Evolutionary conservation across 108 stramenopile species (phyloP), one percentile per base, ranked within the genome.

Genomic region (Cyclotella cryptica): DNA sequence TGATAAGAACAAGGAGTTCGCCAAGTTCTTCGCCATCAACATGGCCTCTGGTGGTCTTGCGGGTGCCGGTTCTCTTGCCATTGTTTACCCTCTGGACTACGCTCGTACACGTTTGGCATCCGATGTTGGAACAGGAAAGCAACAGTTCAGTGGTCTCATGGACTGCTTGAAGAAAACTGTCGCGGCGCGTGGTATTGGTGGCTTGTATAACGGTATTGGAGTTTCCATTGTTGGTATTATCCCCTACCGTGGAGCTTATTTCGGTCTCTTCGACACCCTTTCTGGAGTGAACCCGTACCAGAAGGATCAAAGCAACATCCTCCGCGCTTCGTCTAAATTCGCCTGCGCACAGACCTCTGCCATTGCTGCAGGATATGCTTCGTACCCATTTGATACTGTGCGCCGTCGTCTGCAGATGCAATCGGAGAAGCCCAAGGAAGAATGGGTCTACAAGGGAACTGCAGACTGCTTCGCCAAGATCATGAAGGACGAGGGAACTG

Each of bases 351-450:
- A 99, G 84, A 66, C 85, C 30, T 96, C 98, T 51, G 97, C 98
- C 71, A 94, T 96, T 70, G 62, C 86, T 44, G 96, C 98, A 54
- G 98, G 97, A 51, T 96, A 97, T 86, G 95, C 93, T 65, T 98
- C 97, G n/a, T 99, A 99, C 90, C 99, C 99, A 41, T 97, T 99
- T 76, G 99, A 99, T 74, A 99, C 99, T 68, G 90, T 99, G 85
- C 98, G 98, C 85, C 98, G 99, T 88, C 98, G 99, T 88, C 92
- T 99, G 64, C 97, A 98, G 85, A 98, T 98, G 97, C 96, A 99
- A 81, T 96, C 98, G 21, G 96, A 96, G 86, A 98, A 98, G 93
- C 97, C 97, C 74, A 84, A 96, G 86, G 84, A 71, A 12, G 89
- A 98, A 69, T 96, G 96, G 96, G 81, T 96, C 43, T 99, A 99